phyloP scores from a whole-genome alignment of 2,329 filamentous ascomycete genomes.

The Colletotrichum sp. region DNA sequence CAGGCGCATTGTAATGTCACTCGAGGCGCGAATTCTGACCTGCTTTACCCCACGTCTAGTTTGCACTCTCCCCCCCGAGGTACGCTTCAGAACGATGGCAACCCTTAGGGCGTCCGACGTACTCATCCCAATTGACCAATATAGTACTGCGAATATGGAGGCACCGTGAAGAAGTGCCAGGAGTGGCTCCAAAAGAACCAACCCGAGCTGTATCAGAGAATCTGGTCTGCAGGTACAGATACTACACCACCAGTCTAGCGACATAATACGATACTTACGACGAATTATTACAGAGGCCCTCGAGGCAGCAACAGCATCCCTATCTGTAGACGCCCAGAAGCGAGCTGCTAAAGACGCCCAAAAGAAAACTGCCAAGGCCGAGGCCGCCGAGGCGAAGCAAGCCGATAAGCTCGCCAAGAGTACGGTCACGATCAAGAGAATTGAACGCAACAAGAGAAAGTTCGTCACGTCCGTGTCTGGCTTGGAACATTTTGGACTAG shows the following conservation, averaged over 20 bases:
- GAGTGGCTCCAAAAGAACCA: conserved; percentile 88
- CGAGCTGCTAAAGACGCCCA: conserved; percentile 94
- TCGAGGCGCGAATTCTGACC: conserved; percentile 9
- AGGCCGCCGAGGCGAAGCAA: conserved; percentile 82
- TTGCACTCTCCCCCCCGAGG: conserved; percentile 70
- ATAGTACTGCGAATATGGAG: conserved; percentile 98
- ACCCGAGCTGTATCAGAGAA: conserved; percentile 72
- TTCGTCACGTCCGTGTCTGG: conserved; percentile 93
- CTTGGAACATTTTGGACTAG: conserved; percentile 87
- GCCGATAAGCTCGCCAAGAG: conserved; percentile 82
- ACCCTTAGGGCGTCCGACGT: neutral
- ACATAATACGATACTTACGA: neutral
- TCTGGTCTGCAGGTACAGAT: conserved; percentile 83
- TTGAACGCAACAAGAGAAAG: conserved; percentile 98
- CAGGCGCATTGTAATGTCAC: neutral
- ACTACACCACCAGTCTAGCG: neutral
- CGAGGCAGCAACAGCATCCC: conserved; percentile 81
- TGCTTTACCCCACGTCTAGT: conserved; percentile 44
- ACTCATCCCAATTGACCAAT: neutral
- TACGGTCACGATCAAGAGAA: conserved; percentile 90
- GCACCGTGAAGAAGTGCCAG: conserved; percentile 94
- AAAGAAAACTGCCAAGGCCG: conserved; percentile 96
- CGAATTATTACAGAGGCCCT: conserved; percentile 67
- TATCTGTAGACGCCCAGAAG: conserved; percentile 91
- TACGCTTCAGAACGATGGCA: conserved; percentile 34